Base-by-base conservation (phyloP, 345 rosid species). In the Gossypioides kirkii region DNA sequence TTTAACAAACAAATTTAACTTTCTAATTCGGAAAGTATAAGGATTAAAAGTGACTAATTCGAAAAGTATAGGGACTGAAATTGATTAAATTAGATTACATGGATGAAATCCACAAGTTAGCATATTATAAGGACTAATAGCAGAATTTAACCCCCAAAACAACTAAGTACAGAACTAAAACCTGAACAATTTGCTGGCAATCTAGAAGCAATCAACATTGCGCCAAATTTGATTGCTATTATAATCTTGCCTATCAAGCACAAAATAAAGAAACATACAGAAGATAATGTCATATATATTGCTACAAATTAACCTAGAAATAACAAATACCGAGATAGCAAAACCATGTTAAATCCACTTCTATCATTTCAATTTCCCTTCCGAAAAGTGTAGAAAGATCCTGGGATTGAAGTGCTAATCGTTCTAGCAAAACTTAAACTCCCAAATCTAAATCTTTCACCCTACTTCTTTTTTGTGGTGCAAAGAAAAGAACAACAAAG, bases 121-220 rank as follows among this genome's bases (percentile, higher is more conserved):
- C 38, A 32, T 32, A 32, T 1, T 32, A 32, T 32, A 32, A 32
- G 38, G 38, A 32, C 1, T 32, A 32, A 32, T 32, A 32, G 38
- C 38, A 32, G 38, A 32, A 32, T 32, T 32, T 32, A 32, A 5
- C 7, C 38, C 7, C 38, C 38, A 2, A 28, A 13, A 13, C 7
- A 28, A 59, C 14, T 50, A 1, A 5, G 55, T 50, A 6, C 55
- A 56, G 38, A 38, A 70, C 41, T 62, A 16, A n/a, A 61, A 82
- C 83, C 88, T 80, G 80, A 61, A 77, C 41, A 77, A 61, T 66
- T 77, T 16, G 61, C 64, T 20, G 28, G 41, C 63, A 79, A 73
- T 41, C 78, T 72, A 65, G 75, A 66, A 64, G 62, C 56, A 67
- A 25, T 45, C 38, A 46, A 75, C 82, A 77, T 80, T 28, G 10